Evolutionary conservation across 2,329 filamentous ascomycete genomes (phyloP), one percentile per base, ranked within the genome.

Genomic region (Mycosphaerella sp.): DNA sequence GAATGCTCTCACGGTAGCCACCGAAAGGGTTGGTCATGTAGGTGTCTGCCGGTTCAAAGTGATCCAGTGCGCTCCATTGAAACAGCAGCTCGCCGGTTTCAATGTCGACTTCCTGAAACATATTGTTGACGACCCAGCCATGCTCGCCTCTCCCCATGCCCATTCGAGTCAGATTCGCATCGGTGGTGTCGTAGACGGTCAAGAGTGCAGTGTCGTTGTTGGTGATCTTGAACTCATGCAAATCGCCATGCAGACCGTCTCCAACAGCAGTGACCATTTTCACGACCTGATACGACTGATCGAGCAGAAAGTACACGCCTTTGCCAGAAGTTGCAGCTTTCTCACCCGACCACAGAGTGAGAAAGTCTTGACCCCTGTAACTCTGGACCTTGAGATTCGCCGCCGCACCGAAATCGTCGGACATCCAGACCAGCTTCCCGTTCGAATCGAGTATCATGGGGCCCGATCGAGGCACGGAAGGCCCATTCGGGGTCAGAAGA

Each of bases 181-280:
- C 56, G 6, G 61, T 66, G 9, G 58, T 59, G 40, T 71, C 68
- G 61, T 77, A 78, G 8, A 73, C 71, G 3, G 73, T 73, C 57
- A 78, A 66, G 38, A 78, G 66, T 23, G 72, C 72, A 1, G 72
- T 74, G 39, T 67, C 69, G 12, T 73, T 64, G 0, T 64, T 47
- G 0, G 74, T 77, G 23, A 77, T 61, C 42, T 67, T 66, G 62
- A 76, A 73, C 51, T 76, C 74, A 58, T 77, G 75, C 56, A 74
- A 64, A 49, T 77, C 69, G 21, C 68, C 69, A 31, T 61, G 60
- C 0, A 65, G 44, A 26, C 59, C 64, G 14, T 67, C 62, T 10
- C 65, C 67, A 29, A 66, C 58, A 11, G 65, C 62, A 26, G 64
- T 54, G 21, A 70, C 54, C 43, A 62, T 66, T 45, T 60, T 60